These are phyloP conservation scores for Alternaria postmessia DNA, from an alignment of 2,329 filamentous ascomycete genomes.

Conservation along the genomic window DNA sequence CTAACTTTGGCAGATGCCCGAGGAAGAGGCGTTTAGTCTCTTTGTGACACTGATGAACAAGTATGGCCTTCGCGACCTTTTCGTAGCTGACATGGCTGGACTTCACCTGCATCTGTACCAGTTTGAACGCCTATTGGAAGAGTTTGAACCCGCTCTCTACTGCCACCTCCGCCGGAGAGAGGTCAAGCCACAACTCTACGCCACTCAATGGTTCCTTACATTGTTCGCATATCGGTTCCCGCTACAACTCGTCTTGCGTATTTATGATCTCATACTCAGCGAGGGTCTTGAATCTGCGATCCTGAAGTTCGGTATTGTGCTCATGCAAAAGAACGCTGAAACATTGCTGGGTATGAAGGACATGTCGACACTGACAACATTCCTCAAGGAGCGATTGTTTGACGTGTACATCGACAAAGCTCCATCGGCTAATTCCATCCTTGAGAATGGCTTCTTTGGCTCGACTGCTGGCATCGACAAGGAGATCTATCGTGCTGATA, in stretches of 20 bases:
- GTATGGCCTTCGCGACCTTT: conserved; percentile 90
- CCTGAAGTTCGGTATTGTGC: conserved; percentile 89
- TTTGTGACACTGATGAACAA: conserved; percentile 96
- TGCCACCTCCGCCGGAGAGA: conserved; percentile 89
- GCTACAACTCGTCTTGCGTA: conserved; percentile 91
- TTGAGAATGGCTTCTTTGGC: conserved; percentile 97
- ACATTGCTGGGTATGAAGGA: conserved; percentile 84
- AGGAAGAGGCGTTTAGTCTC: conserved; percentile 94
- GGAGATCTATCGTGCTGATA: conserved; percentile 93
- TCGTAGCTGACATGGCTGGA: conserved; percentile 95
- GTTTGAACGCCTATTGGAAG: conserved; percentile 92
- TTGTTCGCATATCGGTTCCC: conserved; percentile 99
- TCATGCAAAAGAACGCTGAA: conserved; percentile 93
- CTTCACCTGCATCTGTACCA: conserved; percentile 93
- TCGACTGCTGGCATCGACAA: conserved; percentile 90
- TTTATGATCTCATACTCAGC: conserved; percentile 94
- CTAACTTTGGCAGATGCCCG: conserved; percentile 74
- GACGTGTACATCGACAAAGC: conserved; percentile 97
- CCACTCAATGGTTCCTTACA: conserved; percentile 98
- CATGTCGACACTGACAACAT: conserved; percentile 87
- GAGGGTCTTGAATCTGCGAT: conserved; percentile 90
- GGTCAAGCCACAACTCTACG: conserved; percentile 91
- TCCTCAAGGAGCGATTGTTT: conserved; percentile 92
- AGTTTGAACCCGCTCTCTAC: conserved; percentile 91
- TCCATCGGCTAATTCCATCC: conserved; percentile 88